Conservation (phyloP, 768 basidiomycete genomes). For the Xerocomus brunneocitrinus region DNA sequence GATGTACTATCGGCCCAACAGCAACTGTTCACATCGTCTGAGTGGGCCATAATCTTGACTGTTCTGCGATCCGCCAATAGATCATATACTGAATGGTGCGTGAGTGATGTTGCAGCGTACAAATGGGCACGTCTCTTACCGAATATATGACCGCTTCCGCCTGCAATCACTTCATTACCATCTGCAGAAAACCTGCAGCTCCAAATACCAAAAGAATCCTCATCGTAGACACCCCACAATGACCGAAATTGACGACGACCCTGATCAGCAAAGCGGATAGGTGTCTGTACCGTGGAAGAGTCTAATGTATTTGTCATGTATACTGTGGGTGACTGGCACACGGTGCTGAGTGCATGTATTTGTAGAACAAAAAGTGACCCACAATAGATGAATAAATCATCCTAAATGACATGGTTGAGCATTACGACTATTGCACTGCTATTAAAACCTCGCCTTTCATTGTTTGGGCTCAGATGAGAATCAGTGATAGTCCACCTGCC, state of each 20-base stretch:
- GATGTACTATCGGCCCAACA: constrained; percentile 93
- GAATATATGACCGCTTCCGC: constrained; percentile 78
- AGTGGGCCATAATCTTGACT: constrained; percentile 83
- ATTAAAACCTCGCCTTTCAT: constrained; percentile 56
- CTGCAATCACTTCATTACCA: constrained; percentile 92
- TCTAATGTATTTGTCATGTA: constrained; percentile 74
- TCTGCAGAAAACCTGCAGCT: constrained; percentile 96
- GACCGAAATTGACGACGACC: constrained; percentile 33
- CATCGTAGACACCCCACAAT: constrained; percentile 32
- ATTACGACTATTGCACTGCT: constrained; percentile 46
- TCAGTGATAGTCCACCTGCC: constrained; percentile 96
- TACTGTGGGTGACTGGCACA: constrained; percentile 57
- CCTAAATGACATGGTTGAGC: constrained; percentile 36
- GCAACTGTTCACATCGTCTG: constrained; percentile 90
- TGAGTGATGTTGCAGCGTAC: neutral
- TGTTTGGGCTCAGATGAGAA: constrained; percentile 84
- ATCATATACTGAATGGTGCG: constrained; percentile 70
- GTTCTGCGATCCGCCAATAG: constrained; percentile 72
- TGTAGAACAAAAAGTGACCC: neutral
- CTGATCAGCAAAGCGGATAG: constrained; percentile 56
- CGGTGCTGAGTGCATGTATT: constrained; percentile 2
- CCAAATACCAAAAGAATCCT: constrained; percentile 73
- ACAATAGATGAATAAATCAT: constrained; percentile 94
- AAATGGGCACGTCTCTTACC: constrained; percentile 36
- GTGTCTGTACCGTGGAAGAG: constrained; percentile 53